Percentiles rank a stretch among this genome's conserved stretches.
Conservation (phyloP, 345 rosid genomes). For the Kernera saxatilis region DNA sequence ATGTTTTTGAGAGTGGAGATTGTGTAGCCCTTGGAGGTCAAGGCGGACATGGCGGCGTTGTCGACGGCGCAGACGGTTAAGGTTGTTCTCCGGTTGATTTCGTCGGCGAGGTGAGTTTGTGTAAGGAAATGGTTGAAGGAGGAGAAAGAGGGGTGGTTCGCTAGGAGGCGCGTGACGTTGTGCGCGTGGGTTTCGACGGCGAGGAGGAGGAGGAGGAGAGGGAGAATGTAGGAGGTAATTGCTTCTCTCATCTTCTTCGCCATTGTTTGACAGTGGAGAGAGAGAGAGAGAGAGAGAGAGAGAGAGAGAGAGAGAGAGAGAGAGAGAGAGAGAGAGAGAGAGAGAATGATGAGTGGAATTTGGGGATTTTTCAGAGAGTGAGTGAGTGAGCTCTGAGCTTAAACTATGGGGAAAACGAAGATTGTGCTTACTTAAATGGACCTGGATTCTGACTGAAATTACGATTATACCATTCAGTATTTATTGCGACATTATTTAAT, state of each 20-base stretch:
- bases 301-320: not conserved
- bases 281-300: not conserved
- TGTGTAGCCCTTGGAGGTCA: conserved; percentile 58
- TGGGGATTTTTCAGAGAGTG: not conserved
- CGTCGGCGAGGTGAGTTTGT: conserved; percentile 74
- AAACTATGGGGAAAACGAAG: not conserved
- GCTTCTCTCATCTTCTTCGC: conserved; percentile 18
- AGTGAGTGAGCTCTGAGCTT: conserved; percentile 11
- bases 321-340: not conserved
- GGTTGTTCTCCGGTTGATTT: conserved; percentile 79
- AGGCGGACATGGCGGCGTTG: conserved; percentile 65
- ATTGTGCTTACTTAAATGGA: conserved; percentile 13
- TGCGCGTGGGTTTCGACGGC: conserved; percentile 41
- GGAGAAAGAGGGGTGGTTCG: conserved; percentile 66
- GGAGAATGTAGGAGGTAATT: conserved; percentile 24
- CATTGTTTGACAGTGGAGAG: conserved; percentile 24
- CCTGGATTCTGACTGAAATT: not conserved
- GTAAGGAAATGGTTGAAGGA: conserved; percentile 84
- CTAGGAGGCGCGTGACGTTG: conserved; percentile 71
- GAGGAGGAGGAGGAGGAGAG: conserved; percentile 27
- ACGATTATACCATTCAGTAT: not conserved
- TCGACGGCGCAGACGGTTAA: conserved; percentile 85
- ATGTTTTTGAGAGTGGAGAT: conserved; percentile 71
- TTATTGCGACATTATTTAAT: not conserved
- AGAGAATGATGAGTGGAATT: not conserved